Conservation (phyloP, 495 filamentous ascomycete genomes). For the Xylaria sp. region DNA sequence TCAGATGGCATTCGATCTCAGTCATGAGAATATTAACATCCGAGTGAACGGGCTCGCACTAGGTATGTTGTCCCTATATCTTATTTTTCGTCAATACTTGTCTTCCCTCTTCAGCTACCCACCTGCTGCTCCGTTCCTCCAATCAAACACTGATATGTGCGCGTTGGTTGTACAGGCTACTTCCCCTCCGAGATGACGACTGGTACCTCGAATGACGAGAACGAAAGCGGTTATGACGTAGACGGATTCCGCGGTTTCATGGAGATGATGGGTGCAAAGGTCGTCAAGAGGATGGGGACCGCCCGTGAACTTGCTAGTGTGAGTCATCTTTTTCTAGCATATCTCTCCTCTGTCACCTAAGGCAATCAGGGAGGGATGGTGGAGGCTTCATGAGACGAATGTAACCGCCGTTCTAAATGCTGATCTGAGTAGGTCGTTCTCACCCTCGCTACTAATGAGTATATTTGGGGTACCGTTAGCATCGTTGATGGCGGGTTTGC, state of each 20-base stretch:
- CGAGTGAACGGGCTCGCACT: constrained; percentile 76
- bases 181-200: constrained; percentile 77
- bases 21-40: constrained; percentile 56
- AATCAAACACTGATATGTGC: neutral
- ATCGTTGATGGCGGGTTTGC: constrained; percentile 30
- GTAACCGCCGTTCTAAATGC: neutral
- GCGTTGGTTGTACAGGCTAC: constrained; percentile 29
- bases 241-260: constrained; percentile 25
- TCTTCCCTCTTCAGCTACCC: neutral
- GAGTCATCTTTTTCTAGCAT: constrained; percentile 3
- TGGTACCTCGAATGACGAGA: constrained; percentile 54
- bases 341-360: neutral
- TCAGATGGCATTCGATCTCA: constrained; percentile 50
- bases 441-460: constrained; percentile 38
- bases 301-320: constrained; percentile 39
- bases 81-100: neutral
- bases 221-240: constrained; percentile 50
- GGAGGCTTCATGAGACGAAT: neutral
- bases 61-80: constrained; percentile 1
- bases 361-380: neutral
- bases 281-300: constrained; percentile 39
- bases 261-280: constrained; percentile 27
- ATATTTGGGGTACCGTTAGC: constrained; percentile 36
- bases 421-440: constrained; percentile 30
- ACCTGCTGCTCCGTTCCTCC: neutral